Base-by-base conservation (phyloP, 768 basidiomycete genomes). In the Rhodosporidiobolus sp. region DNA sequence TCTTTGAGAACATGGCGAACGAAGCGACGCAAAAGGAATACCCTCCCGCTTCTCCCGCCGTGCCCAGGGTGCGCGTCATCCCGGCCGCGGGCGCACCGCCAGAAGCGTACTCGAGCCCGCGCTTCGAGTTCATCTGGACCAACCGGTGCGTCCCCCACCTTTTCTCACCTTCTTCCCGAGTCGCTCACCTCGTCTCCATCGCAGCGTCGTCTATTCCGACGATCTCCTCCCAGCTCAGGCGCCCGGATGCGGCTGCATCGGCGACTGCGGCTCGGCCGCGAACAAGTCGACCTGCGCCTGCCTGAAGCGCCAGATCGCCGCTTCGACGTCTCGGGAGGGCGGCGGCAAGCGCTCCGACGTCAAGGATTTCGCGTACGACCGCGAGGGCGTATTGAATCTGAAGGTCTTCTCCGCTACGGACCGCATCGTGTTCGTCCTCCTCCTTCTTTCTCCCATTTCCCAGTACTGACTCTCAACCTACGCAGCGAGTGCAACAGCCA, bases 401-500 rank as follows among this genome's bases (percentile, higher is more conserved):
- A 9, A 6, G 4, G 20, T 72, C 3, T 38, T 71, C 12, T 3
- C 1, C 0, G 0, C 0, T 1, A n/a, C 24, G 11, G 67, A 71
- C 35, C 63, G 58, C 6, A 69, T 75, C 64, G 57, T 67, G 74
- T 71, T 49, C 24, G 70, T 50, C 11, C 11, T n/a, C 24, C 0
- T 2, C 3, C 2, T 19, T 32, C 22, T 8, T 32, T 34, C 2
- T 34, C 32, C 19, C 14, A 16, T 20, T 12, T 4, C 1, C 22
- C 11, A 34, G 35, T 34, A 56, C 30, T 45, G 32, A 3, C 12
- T 2, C 17, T 22, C 10, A 19, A 1, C 16, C 14, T n/a, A 16
- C 58, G 16, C 55, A 74, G 73, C 24, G 74, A 75, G 43, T 75
- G 74, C 59, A 75, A 75, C 58, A 66, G 67, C 6, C 26, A 71